phyloP scores from a whole-genome alignment of 352 stramenopile species.

The Phytophthora pseudosyringae region DNA sequence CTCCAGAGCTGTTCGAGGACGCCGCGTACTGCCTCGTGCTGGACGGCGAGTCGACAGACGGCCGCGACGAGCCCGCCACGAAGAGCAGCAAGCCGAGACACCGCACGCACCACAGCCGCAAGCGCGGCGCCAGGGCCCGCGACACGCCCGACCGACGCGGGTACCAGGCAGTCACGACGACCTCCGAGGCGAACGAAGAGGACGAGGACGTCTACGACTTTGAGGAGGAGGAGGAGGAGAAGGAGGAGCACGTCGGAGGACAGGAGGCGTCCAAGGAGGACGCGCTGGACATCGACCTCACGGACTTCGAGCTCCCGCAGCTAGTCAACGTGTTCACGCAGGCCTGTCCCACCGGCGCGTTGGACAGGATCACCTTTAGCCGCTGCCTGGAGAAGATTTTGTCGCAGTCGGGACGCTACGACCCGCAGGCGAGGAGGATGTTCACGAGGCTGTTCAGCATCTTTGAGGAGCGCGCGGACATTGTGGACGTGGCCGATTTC shows the following conservation, averaged over 20 bases:
- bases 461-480: conserved; percentile 64
- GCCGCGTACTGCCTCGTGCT: conserved; percentile 56
- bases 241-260: background rate
- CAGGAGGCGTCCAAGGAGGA: conserved; percentile 31
- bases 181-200: conserved; percentile 36
- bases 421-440: conserved; percentile 71
- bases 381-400: conserved; percentile 83
- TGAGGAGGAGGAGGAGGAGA: conserved; percentile 19
- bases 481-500: conserved; percentile 86
- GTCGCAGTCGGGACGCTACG: conserved; percentile 80
- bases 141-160: conserved; percentile 23
- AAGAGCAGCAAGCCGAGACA: conserved; percentile 23
- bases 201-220: conserved; percentile 32
- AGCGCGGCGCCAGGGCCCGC: conserved; percentile 19
- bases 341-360: conserved; percentile 70
- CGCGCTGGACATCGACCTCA: conserved; percentile 69
- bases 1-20: conserved; percentile 58
- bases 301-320: conserved; percentile 85
- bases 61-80: background rate
- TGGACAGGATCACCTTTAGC: conserved; percentile 76
- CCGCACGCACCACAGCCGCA: conserved; percentile 19
- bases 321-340: conserved; percentile 87
- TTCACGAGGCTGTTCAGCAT: conserved; percentile 83
- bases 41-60: conserved; percentile 9
- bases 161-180: conserved; percentile 22